Evolutionary conservation across 495 filamentous ascomycete genomes (phyloP).

Genomic region (Hypoxylon fragiforme): DNA sequence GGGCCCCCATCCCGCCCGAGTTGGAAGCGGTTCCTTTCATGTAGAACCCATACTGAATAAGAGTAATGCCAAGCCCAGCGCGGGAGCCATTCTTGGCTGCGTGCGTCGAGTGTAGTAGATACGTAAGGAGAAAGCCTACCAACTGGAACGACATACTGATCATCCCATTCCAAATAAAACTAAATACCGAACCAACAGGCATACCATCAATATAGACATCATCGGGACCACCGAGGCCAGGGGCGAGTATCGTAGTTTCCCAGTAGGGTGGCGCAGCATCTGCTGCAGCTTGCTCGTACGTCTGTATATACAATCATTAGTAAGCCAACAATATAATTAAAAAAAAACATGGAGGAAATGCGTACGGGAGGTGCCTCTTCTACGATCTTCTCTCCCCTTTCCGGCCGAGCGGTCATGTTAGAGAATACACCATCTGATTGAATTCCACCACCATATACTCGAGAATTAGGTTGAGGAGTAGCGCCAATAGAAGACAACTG

Average conservation of each 20-base stretch:
- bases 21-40: conserved; percentile 65
- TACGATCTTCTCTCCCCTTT: conserved; percentile 75
- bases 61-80: conserved; percentile 89
- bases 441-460: conserved; percentile 65
- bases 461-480: conserved; percentile 38
- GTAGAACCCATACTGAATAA: conserved; percentile 96
- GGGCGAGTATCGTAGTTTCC: conserved; percentile 97
- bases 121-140: conserved; percentile 95
- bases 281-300: conserved; percentile 97
- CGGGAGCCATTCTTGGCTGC: conserved; percentile 96
- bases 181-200: conserved; percentile 93
- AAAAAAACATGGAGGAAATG: conserved; percentile 30
- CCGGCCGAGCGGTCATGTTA: conserved; percentile 90
- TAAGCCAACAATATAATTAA: conserved; percentile 1
- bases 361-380: conserved; percentile 92
- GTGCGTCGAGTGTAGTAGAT: conserved; percentile 96
- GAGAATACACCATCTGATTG: conserved; percentile 94
- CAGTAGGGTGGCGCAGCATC: conserved; percentile 97
- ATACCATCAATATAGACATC: conserved; percentile 97
- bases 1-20: conserved; percentile 51
- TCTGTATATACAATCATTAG: conserved; percentile 60
- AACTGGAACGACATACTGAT: conserved; percentile 98
- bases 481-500: conserved; percentile 34
- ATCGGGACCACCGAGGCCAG: conserved; percentile 76
- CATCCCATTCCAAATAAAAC: conserved; percentile 97